phyloP scores from a whole-genome alignment of 1,139 yeast species.

The Barnettozyma hawaiiensis region DNA sequence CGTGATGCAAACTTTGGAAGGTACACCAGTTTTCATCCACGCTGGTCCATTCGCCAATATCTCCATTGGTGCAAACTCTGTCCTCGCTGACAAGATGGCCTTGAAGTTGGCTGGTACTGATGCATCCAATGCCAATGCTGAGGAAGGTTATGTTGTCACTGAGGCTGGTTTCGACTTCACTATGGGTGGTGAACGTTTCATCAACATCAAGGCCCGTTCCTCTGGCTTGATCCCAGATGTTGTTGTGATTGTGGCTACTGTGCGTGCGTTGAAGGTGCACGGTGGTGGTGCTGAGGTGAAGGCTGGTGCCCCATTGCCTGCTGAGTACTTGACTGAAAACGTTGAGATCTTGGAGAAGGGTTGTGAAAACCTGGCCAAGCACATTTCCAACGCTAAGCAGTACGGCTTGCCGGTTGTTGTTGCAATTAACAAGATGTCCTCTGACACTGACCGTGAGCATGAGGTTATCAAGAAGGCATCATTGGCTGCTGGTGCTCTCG shows the following conservation, averaged over 20 bases:
- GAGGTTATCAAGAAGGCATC: slow-evolving; percentile 80
- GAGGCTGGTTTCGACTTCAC: slow-evolving; percentile 99
- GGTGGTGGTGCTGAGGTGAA: slow-evolving; percentile 99
- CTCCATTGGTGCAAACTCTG: slow-evolving; percentile 94
- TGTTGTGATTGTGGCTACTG: slow-evolving; percentile 94
- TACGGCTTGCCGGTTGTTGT: slow-evolving; percentile 94
- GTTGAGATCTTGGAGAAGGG: slow-evolving; percentile 79
- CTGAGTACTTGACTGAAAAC: slow-evolving; percentile 81
- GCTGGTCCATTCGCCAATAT: slow-evolving; percentile 99
- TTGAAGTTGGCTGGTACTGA: slow-evolving; percentile 83
- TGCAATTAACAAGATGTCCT: slow-evolving; percentile 88
- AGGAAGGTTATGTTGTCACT: slow-evolving; percentile 88
- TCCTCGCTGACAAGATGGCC: slow-evolving; percentile 93
- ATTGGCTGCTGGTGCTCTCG: slow-evolving; percentile 88
- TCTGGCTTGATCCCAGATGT: slow-evolving; percentile 89
- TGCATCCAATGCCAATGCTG: slow-evolving; percentile 41
- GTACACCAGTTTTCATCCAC: slow-evolving; percentile 96
- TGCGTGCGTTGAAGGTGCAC: slow-evolving; percentile 93
- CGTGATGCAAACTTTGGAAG: slow-evolving; percentile 96
- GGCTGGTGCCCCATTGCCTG: slow-evolving; percentile 89
- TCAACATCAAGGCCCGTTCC: slow-evolving; percentile 93
- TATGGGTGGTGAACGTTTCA: slow-evolving; percentile 98
- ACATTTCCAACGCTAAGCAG: slow-evolving; percentile 76
- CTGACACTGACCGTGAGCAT: slow-evolving; percentile 81
- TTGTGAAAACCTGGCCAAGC: slow-evolving; percentile 87